Base-by-base conservation (phyloP, 805 yeast species). In the Priceomyces medius region DNA sequence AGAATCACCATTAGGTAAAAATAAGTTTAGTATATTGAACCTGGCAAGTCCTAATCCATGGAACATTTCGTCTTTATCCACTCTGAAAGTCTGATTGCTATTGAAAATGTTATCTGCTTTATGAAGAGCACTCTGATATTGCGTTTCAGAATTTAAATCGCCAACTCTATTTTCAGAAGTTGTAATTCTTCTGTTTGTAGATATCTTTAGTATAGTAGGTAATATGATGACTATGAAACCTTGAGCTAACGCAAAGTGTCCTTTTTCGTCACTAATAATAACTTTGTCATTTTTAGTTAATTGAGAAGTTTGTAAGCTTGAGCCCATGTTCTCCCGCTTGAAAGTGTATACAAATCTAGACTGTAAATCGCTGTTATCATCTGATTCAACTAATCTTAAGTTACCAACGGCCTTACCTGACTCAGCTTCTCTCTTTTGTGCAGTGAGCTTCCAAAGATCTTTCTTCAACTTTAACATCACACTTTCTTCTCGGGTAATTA, bases 31-130 rank as follows among this genome's bases (percentile, higher is more conserved):
- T 3, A 93, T 47, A 54, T 91, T 93, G 59, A 66, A 85, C 34
- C 97, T 67, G 0, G 96, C 89, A 24, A 83, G 55, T 0, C 88
- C 78, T 71, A 90, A 72, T 0, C 90, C 89, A 49, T 78, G 81
- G 41, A 79, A 83, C 63, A 81, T 75, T 35, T 83, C 89, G 61
- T 89, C 95, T 54, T 79, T 81, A 57, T 91, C 98, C 19, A 90
- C 71, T 41, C 98, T 69, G 49, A 77, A 88, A 0, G 48, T 45
- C 19, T 43, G 61, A 12, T 37, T 37, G 4, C 20, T 12, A 4
- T 45, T 53, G 12, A 32, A 41, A 10, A n/a, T 21, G 14, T n/a
- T 7, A n/a, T 20, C 17, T 1, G 38, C 36, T 37, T 28, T 42
- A 38, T 45, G 50, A 24, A 80, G 55, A 7, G 76, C 80, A 29